Percentiles rank a stretch among this genome's conserved stretches.
Conservation (phyloP, 2,329 filamentous ascomycete genomes). For the Neofusicoccum parvum region DNA sequence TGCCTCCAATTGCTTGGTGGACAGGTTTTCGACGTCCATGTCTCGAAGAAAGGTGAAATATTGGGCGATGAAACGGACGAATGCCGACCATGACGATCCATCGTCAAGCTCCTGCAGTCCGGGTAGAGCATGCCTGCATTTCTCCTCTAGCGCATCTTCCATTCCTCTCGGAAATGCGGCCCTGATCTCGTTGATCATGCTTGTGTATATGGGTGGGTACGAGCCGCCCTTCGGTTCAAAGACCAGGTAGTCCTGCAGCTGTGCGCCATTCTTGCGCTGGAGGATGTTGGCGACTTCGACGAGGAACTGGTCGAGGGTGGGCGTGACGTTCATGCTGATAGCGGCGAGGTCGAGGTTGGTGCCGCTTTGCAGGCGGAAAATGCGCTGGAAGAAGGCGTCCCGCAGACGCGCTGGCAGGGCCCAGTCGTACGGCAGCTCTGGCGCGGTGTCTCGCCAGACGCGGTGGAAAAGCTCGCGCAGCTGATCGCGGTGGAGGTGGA, state of each 20-base stretch:
- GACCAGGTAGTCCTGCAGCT: constrained; percentile 69
- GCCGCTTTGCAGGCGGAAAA: background rate
- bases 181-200: constrained; percentile 69
- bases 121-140: constrained; percentile 66
- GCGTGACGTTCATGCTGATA: constrained; percentile 49
- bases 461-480: constrained; percentile 1
- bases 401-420: constrained; percentile 1
- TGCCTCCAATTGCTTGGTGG: constrained; percentile 56
- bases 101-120: constrained; percentile 48
- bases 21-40: constrained; percentile 72
- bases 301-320: constrained; percentile 70
- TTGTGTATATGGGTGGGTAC: constrained; percentile 66
- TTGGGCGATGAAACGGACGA: constrained; percentile 76
- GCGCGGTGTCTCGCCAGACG: constrained; percentile 2
- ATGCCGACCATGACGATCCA: constrained; percentile 73
- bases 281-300: constrained; percentile 64
- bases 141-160: constrained; percentile 60
- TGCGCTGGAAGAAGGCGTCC: background rate
- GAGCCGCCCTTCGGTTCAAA: constrained; percentile 65
- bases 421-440: constrained; percentile 8
- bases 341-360: background rate
- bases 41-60: constrained; percentile 83
- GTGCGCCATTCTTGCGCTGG: constrained; percentile 62
- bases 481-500: background rate
- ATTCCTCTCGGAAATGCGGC: constrained; percentile 54